Base-by-base conservation (phyloP, 805 yeast species). In the Saturnispora quitensis region DNA sequence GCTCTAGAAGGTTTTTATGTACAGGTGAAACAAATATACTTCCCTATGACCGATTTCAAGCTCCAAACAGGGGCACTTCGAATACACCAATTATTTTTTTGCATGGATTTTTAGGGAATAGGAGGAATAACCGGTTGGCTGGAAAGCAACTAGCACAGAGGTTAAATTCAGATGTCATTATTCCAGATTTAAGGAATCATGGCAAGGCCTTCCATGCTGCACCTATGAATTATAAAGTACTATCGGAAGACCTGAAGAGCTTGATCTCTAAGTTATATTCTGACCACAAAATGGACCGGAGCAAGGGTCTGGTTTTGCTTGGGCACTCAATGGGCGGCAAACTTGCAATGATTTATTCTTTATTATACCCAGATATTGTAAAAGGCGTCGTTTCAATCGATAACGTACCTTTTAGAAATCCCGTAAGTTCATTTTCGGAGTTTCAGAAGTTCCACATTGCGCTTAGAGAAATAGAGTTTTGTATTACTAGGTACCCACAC, bases 281-380 rank as follows among this genome's bases (percentile, higher is more conserved):
- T 2, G n/a, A 18, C 6, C 33, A 33, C 3, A 53, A 56, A 3
- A 47, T 50, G n/a, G 50, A 52, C 9, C 20, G 43, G 10, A 51
- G 53, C 25, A 43, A 54, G 62, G 74, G 85, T 12, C 76, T 84
- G 17, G 58, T 85, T 20, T 65, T 85, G 18, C 56, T 68, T 50
- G 95, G 95, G 0, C 93, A 86, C 63, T 85, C 91, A 0, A 84
- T 86, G 93, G 99, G 99, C 4, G 98, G 96, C 3, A 90, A 93
- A 62, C 77, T 89, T 0, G 96, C 86, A 13, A 88, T 93, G 97
- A 84, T 89, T 0, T 73, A 85, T 25, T 85, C 88, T 0, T 67
- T 93, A 50, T 69, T 86, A 49, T 72, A 77, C 38, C 91, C 91
- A 0, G 76, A 80, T 1, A 55, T 80, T 5, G 80, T 73, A 71